Base-by-base conservation (phyloP, 108 stramenopile species). In the Craspedostauros australis region DNA sequence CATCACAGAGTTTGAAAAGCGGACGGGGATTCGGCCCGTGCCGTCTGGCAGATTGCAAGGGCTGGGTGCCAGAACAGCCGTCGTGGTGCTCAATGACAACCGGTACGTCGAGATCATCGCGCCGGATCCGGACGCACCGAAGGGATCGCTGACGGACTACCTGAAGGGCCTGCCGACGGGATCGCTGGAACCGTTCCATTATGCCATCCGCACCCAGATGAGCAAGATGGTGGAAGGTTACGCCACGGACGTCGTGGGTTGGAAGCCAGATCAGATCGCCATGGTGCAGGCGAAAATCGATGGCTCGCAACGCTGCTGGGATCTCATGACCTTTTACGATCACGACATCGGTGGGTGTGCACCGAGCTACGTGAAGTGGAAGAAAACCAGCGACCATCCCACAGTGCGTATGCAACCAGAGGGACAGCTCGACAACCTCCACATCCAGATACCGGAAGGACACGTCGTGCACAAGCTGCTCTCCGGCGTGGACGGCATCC, bases 201-300 rank as follows among this genome's bases (percentile, higher is more conserved):
- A 54, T 18, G 62, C 62, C 22, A 63, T 63, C 46, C 62, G 62
- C 16, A 38, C 51, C 22, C 44, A 53, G 26, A 37, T 46, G 4
- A 26, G 40, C 7, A 33, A 52, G 31, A 22, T 54, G 7, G 46
- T 63, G 22, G 52, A 53, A 38, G 62, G 62, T 3, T 54, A 53
- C 40, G 32, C 54, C n/a, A 48, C 53, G 15, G 52, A 63, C 23
- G 60, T 62, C 21, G 52, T 63, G 16, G 62, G 62, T 3, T 63
- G 52, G 51, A 46, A 53, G 37, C 62, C 62, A 14, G 62, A 63
- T 43, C 52, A 54, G 26, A 63, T 63, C 29, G 41, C 44, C 4
- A 63, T 63, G 62, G 51, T 54, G 1, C 52, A 54, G 27, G 52
- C 52, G 1, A 44, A 46, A 15, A 43, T 33, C 27, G 62, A 63